phyloP scores from a whole-genome alignment of 352 stramenopile species.

The Phytopythium montanum region DNA sequence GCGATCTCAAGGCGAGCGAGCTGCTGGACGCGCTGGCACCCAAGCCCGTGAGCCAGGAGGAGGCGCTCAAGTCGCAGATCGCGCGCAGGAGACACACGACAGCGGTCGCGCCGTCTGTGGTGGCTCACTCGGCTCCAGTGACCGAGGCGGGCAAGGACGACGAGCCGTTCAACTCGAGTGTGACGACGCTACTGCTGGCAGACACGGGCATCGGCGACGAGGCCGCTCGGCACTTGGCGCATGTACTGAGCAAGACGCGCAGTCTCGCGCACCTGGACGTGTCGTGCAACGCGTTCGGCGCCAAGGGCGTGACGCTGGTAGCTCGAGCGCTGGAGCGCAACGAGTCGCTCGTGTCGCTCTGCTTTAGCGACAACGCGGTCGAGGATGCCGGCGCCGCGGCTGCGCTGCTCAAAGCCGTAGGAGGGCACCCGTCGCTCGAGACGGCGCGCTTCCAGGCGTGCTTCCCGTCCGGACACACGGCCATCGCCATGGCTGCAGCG shows the following conservation, averaged over 20 bases:
- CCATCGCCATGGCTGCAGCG: constrained; percentile 26
- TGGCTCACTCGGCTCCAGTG: not conserved
- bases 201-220: constrained; percentile 62
- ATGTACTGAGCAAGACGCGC: constrained; percentile 41
- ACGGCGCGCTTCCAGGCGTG: constrained; percentile 56
- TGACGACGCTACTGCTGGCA: constrained; percentile 49
- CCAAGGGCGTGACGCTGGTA: constrained; percentile 31
- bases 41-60: constrained; percentile 36
- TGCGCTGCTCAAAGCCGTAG: constrained; percentile 31
- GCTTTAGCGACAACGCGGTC: constrained; percentile 62
- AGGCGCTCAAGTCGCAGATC: constrained; percentile 51
- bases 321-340: constrained; percentile 47
- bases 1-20: constrained; percentile 45
- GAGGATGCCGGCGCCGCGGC: constrained; percentile 26
- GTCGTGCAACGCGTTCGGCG: constrained; percentile 42
- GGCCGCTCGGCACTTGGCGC: constrained; percentile 32
- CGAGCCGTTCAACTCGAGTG: constrained; percentile 52
- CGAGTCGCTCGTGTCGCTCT: constrained; percentile 34
- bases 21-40: constrained; percentile 45
- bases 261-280: constrained; percentile 55
- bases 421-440: constrained; percentile 30
- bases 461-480: constrained; percentile 27
- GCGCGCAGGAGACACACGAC: constrained; percentile 19
- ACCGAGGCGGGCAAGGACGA: constrained; percentile 12
- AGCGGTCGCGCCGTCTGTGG: constrained; percentile 3